Percentiles rank a stretch among this genome's conserved stretches.
phyloP scores from a whole-genome alignment of 345 rosid species.

The Euphorbia lathyris region DNA sequence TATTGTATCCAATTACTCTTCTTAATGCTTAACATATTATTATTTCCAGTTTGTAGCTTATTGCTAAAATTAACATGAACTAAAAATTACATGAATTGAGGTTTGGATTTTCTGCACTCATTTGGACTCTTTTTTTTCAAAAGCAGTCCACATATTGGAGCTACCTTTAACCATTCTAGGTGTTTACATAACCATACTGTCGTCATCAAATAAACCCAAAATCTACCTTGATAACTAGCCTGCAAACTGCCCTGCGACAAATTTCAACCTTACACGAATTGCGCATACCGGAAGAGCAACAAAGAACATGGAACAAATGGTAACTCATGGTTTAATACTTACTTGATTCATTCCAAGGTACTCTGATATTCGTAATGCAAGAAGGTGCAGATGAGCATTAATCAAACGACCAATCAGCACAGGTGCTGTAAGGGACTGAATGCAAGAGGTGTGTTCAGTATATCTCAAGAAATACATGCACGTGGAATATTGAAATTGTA shows the following conservation, averaged over 20 bases:
- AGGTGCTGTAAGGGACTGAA: conserved; percentile 74
- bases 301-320: background rate
- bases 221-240: background rate
- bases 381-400: conserved; percentile 81
- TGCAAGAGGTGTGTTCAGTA: conserved; percentile 28
- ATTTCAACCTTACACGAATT: background rate
- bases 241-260: background rate
- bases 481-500: conserved; percentile 8
- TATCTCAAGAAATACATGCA: conserved; percentile 6
- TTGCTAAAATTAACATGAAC: background rate
- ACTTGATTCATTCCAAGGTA: conserved; percentile 92
- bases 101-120: background rate
- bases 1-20: too few relatives aligned
- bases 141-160: too few relatives aligned
- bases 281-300: background rate
- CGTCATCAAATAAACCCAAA: background rate
- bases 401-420: conserved; percentile 88
- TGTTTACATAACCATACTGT: background rate
- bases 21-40: too few relatives aligned
- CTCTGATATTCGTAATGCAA: conserved; percentile 84
- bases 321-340: conserved; percentile 23
- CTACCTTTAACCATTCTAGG: background rate
- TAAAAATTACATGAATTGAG: background rate
- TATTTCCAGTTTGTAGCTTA: too few relatives aligned
- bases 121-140: background rate